These are phyloP conservation scores for Gossypium herbaceum DNA, from an alignment of 345 rosid genomes.

Conservation along the genomic window DNA sequence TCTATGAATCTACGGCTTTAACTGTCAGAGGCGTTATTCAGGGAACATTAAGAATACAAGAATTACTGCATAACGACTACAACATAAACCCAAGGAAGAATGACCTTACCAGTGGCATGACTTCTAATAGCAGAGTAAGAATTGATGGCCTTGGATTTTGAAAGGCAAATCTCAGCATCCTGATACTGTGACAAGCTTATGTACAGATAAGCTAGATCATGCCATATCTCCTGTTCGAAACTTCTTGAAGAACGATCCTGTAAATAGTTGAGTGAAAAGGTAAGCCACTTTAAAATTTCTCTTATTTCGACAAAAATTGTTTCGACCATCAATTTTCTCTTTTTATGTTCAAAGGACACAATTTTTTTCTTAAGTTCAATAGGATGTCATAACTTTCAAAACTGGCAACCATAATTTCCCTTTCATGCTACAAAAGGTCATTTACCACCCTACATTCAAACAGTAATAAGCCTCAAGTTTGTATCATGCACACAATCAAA, in stretches of 20 bases:
- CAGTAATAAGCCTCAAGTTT: neutral
- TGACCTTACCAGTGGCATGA: slow-evolving; percentile 47
- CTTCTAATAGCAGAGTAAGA: slow-evolving; percentile 50
- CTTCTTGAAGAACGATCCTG: slow-evolving; percentile 36
- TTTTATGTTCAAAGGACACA: neutral
- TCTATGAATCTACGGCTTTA: neutral
- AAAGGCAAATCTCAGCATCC: slow-evolving; percentile 78
- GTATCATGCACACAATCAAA: neutral
- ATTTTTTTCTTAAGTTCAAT: neutral
- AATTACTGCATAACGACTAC: neutral
- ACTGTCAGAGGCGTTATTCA: neutral
- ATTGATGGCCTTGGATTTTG: slow-evolving; percentile 55
- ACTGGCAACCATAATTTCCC: neutral
- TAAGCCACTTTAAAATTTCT: neutral
- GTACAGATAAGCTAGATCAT: slow-evolving; percentile 66
- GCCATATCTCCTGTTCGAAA: slow-evolving; percentile 73
- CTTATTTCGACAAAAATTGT: no score
- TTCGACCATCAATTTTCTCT: neutral
- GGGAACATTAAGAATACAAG: neutral
- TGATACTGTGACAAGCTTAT: slow-evolving; percentile 56
- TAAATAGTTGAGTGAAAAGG: slow-evolving; percentile 10
- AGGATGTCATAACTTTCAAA: neutral
- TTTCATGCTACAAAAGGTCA: neutral
- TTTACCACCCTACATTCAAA: slow-evolving; percentile 8
- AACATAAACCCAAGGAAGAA: neutral